Conservation (phyloP, 345 rosid genomes). For the Excoecaria cochinchinensis region DNA sequence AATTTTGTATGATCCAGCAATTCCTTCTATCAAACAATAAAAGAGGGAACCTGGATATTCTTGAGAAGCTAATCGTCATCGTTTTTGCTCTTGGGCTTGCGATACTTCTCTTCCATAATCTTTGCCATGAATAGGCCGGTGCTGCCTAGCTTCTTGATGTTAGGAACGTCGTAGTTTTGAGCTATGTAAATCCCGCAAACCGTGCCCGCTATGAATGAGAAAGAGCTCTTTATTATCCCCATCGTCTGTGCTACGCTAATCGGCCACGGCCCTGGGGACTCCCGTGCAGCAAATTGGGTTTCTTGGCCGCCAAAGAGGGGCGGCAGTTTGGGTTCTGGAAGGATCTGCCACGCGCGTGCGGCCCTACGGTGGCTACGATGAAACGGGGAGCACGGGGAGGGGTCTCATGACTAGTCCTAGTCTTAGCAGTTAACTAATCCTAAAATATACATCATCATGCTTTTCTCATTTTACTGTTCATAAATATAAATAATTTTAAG, state of each 20-base stretch:
- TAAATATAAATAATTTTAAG: too few species aligned
- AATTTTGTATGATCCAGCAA: neutral
- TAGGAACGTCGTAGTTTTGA: conserved; percentile 84
- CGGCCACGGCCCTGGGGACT: neutral
- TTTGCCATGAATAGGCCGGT: conserved; percentile 53
- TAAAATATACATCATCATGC: too few species aligned
- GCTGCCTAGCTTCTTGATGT: conserved; percentile 57
- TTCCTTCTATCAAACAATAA: neutral
- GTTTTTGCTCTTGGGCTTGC: conserved; percentile 56
- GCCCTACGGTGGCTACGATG: too few species aligned
- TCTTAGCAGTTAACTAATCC: too few species aligned
- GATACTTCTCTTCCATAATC: conserved; percentile 58
- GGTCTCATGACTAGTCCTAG: too few species aligned
- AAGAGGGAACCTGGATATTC: neutral
- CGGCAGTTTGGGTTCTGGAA: neutral
- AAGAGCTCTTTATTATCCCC: conserved; percentile 71
- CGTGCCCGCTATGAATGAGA: conserved; percentile 62
- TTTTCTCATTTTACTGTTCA: too few species aligned
- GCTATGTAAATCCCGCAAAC: conserved; percentile 72
- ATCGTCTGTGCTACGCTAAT: conserved; percentile 24
- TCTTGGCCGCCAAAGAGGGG: neutral
- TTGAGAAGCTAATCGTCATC: conserved; percentile 24
- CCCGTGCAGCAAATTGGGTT: neutral
- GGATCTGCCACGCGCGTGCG: neutral
- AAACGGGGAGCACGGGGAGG: too few species aligned